Base-by-base conservation (phyloP, 805 yeast species). In the Candida tammaniensis region DNA sequence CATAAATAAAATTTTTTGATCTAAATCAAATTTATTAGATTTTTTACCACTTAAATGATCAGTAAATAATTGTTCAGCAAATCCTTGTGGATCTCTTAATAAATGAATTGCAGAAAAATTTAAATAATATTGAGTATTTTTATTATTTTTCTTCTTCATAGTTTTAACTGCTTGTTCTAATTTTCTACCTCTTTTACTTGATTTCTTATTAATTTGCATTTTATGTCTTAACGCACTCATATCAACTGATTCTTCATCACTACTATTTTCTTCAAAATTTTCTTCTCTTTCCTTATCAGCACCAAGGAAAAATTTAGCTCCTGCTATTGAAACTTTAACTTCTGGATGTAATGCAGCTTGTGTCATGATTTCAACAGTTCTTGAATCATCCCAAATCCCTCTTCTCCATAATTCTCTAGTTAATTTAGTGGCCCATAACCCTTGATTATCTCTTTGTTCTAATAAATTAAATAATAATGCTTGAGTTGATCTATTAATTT, bases 341-440 rank as follows among this genome's bases (percentile, higher is more conserved):
- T 93, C 95, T 11, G 82, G 81, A 52, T 88, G 96, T 42, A 86
- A 61, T 2, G 97, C 87, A 1, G 98, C 97, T 49, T 87, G 93
- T 1, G 95, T 82, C 98, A 93, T 89, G 52, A 93, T 79, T 60
- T 93, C 98, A n/a, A 93, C 95, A 0, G 98, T 83, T 51, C 97
- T 72, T 0, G 95, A 76, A 57, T 93, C 99, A 58, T 88, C 97
- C 99, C 99, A 93, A 39, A 93, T 85, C 53, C 95, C 95, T 55
- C 98, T 76, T 67, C 96, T 77, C 99, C 99, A 93, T 33, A 93
- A 68, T 59, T 93, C 98, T 55, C 98, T 76, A 4, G 97, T 88
- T 38, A 93, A 66, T 52, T 87, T 89, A 3, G 97, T 86, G 6
- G 98, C 97, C 97, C 98, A 93, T 16, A 93, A 64, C 23, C 97